Conservation (phyloP, 805 yeast species). For the Hanseniaspora occidentalis region DNA sequence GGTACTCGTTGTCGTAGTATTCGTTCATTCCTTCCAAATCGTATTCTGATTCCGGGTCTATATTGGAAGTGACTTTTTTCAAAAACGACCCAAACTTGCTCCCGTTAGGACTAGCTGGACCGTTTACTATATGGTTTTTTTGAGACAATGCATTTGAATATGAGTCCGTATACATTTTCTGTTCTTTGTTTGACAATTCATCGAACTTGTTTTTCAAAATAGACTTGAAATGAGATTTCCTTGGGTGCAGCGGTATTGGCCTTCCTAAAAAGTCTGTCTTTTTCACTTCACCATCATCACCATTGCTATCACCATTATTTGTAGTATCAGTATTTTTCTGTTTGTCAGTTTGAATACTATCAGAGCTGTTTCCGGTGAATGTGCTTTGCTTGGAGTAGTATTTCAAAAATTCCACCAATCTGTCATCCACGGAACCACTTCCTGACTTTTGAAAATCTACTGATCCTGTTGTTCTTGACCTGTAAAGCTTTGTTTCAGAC, state of each 20-base stretch:
- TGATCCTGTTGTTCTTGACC: conserved; percentile 1
- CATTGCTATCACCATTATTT: no score
- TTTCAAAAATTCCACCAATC: conserved; percentile 33
- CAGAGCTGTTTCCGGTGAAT: no score
- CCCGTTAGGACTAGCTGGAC: conserved; percentile 7
- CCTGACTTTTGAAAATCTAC: conserved; percentile 10
- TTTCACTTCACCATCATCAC: no score
- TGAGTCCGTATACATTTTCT: conserved; percentile 7
- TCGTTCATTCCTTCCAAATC: conserved; percentile 6
- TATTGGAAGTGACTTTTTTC: conserved; percentile 21
- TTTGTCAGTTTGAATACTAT: no score
- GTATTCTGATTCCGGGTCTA: conserved; percentile 6
- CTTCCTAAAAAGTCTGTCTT: conserved; percentile 28
- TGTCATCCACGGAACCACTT: conserved; percentile 30
- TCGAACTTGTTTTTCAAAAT: conserved; percentile 25
- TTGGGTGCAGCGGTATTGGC: conserved; percentile 41
- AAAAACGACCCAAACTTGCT: conserved; percentile 23
- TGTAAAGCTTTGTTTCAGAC: not conserved
- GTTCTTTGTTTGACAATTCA: conserved; percentile 1
- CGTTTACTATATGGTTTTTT: not conserved
- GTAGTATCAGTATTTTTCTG: no score
- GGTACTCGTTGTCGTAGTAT: conserved; percentile 6
- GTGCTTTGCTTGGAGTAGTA: conserved; percentile 18
- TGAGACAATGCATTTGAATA: not conserved
- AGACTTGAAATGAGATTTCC: conserved; percentile 33